Evolutionary conservation across 176 grass and related monocot genomes (phyloP).

Genomic region (Pharus latifolius): DNA sequence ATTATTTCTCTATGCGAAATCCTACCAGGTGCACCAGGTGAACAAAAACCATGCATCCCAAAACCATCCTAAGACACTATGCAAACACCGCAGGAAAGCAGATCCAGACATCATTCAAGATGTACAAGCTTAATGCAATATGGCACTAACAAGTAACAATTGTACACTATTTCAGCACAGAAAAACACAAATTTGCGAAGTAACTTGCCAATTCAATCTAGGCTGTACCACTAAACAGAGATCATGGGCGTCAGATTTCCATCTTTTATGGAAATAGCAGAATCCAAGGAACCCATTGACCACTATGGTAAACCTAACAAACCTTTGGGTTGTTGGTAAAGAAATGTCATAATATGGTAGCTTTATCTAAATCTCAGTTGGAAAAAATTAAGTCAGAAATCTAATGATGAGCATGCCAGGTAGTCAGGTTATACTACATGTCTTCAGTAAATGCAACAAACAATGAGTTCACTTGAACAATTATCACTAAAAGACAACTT

Average conservation of each 20-base stretch:
- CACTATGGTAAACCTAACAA: background rate
- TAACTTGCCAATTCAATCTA: too few relatives aligned
- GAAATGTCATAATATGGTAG: background rate
- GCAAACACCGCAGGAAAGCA: too few relatives aligned
- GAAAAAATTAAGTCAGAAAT: background rate
- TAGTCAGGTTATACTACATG: background rate
- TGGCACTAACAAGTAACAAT: background rate
- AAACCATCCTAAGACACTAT: too few relatives aligned
- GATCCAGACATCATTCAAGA: too few relatives aligned
- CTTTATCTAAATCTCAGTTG: background rate
- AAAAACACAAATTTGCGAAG: too few relatives aligned
- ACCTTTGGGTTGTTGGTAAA: background rate
- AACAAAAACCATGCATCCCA: too few relatives aligned
- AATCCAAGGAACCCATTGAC: background rate
- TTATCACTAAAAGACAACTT: background rate
- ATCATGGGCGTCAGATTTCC: background rate
- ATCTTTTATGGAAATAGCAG: slow-evolving; percentile 1
- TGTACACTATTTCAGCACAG: background rate
- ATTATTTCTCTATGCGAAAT: too few relatives aligned
- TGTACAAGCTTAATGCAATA: too few relatives aligned
- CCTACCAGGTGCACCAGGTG: too few relatives aligned
- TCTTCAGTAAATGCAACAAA: background rate
- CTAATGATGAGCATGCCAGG: background rate
- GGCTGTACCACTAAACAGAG: too few relatives aligned
- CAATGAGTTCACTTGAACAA: background rate